phyloP scores from a whole-genome alignment of 768 basidiomycete species.

The Mycena metata region DNA sequence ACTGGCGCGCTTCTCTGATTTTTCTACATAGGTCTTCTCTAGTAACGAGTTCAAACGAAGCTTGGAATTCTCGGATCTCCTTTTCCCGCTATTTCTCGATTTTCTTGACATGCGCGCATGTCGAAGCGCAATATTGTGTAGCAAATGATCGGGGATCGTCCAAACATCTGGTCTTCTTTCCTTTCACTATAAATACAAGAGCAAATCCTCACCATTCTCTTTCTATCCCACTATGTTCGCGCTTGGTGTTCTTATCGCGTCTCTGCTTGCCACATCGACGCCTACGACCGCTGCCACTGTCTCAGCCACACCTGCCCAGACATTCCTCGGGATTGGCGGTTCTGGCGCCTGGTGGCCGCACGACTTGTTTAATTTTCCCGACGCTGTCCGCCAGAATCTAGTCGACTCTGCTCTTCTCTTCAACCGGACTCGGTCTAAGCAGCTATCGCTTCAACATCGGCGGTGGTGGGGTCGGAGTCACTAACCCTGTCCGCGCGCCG shows the following conservation, averaged over 20 bases:
- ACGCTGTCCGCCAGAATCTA: conserved; percentile 55
- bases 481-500: conserved; percentile 53
- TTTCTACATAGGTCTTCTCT: too few relatives aligned
- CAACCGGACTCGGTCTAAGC: conserved; percentile 55
- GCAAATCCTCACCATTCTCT: too few relatives aligned
- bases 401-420: conserved; percentile 55
- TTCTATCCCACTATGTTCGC: neutral
- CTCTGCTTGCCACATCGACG: neutral
- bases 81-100: too few relatives aligned
- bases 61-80: too few relatives aligned
- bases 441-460: conserved; percentile 60
- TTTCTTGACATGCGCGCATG: too few relatives aligned
- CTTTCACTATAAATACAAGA: too few relatives aligned
- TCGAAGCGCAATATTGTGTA: too few relatives aligned
- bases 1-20: too few relatives aligned
- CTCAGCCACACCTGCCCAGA: conserved; percentile 50
- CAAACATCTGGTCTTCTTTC: too few relatives aligned
- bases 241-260: neutral
- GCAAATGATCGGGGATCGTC: too few relatives aligned
- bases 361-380: conserved; percentile 57
- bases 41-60: too few relatives aligned
- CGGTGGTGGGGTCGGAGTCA: conserved; percentile 58
- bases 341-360: conserved; percentile 64
- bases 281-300: conserved; percentile 39
- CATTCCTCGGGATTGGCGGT: conserved; percentile 57